phyloP scores from a whole-genome alignment of 345 rosid species.

The Geranium rotundifolium region DNA sequence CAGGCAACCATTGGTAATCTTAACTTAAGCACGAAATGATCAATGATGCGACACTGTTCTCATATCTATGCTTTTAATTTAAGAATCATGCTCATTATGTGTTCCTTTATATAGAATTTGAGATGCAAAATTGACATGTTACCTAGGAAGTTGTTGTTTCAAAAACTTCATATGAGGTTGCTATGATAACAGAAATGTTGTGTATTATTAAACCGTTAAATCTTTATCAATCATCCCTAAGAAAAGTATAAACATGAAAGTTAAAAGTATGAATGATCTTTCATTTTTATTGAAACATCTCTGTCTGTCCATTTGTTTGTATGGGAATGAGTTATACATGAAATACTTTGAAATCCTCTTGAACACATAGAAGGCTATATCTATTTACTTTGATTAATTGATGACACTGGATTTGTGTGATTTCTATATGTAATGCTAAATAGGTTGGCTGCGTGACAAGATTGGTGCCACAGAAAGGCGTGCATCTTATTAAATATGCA shows the following conservation, averaged over 20 bases:
- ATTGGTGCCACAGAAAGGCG: constrained; percentile 94
- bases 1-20: constrained; percentile 66
- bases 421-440: constrained; percentile 1
- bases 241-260: too few species aligned
- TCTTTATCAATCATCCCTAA: too few species aligned
- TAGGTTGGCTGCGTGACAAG: constrained; percentile 97
- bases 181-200: too few species aligned
- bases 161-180: too few species aligned
- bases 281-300: too few species aligned
- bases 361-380: too few species aligned
- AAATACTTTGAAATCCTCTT: neutral
- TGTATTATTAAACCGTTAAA: too few species aligned
- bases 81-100: neutral
- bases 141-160: too few species aligned
- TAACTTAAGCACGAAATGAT: constrained; percentile 8
- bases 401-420: constrained; percentile 1
- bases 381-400: neutral
- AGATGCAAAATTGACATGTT: neutral
- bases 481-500: constrained; percentile 93
- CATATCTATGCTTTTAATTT: neutral
- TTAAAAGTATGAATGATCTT: too few species aligned
- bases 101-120: neutral
- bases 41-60: neutral
- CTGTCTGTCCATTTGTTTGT: too few species aligned
- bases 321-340: neutral